A percentile compares a stretch with the other conserved stretches of the same genome.
Evolutionary conservation across 306 rosid species (phyloP).

Genomic region (Malus fusca): DNA sequence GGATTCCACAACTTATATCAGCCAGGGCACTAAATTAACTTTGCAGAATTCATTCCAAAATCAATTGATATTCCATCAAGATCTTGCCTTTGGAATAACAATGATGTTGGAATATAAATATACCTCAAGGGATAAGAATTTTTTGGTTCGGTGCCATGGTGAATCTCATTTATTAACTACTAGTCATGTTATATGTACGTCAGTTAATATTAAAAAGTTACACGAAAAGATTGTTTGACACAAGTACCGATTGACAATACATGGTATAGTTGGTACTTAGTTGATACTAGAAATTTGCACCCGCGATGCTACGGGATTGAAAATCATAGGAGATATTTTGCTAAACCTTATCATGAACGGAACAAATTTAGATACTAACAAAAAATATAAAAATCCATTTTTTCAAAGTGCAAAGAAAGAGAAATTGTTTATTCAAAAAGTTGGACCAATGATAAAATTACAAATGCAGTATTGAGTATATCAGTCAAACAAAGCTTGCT

Average conservation of each 20-base stretch:
- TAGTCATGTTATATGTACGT: no score
- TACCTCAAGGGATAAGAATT: background rate
- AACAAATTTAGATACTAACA: no score
- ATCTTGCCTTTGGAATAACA: background rate
- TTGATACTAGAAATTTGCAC: no score
- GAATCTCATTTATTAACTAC: background rate
- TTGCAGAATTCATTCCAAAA: background rate
- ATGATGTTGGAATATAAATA: background rate
- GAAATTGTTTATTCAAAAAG: no score
- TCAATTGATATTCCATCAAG: background rate
- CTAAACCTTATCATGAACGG: no score
- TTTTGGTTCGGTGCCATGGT: background rate
- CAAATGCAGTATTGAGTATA: no score
- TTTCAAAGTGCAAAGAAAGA: no score
- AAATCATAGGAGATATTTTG: no score
- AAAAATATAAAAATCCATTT: no score
- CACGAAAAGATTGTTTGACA: background rate
- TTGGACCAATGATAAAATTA: no score
- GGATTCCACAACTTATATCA: background rate
- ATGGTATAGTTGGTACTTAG: background rate
- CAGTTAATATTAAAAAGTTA: background rate
- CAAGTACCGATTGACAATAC: background rate
- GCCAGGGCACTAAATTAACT: background rate
- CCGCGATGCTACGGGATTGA: no score
- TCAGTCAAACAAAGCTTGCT: no score